Evolutionary conservation across 202 grass and related monocot species (phyloP), one percentile per base, ranked within the genome.

Genomic region (Schoenoplectus tabernaemontani): DNA sequence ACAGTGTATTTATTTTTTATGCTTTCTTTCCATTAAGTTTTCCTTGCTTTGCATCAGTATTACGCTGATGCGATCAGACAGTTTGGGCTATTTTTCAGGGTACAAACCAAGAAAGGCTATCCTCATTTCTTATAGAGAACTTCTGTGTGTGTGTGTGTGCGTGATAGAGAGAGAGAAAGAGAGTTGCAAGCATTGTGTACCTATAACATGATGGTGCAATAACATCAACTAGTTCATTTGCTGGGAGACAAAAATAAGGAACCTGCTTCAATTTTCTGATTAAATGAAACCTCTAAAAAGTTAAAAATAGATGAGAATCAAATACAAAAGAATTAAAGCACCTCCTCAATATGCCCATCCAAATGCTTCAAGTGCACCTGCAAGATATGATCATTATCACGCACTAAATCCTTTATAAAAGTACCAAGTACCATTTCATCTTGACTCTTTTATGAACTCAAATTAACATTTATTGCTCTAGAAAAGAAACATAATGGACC

Each of bases 331-430:
- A 46, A 82, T 64, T 76, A 69, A 56, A 64, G 66, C 75, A 88
- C 91, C 91, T 93, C 93, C 88, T 97, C 93, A 70, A 91, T 91
- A 77, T 97, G 89, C 3, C 93, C 91, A 87, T 97, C 91, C 61
- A 93, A 84, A 90, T 97, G 93, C 80, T 97, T 97, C 72, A 93
- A 84, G 64, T 97, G 93, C 84, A 97, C 93, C 93, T 97, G 87
- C 39, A 53, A 84, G 51, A 88, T 76, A 84, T 24, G 36, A 26
- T 74, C 37, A 57, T 73, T 86, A 59, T 83, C 43, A 72, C 61
- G 72, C 54, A 34, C 12, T 11, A 37, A 64, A 5, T 23, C 22
- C 16, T 67, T 10, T 42, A 7, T 41, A 34, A 62, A 67, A 67
- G n/a, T 67, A 22, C n/a, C 36, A n/a, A 57, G 1, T 70, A 37